phyloP scores from a whole-genome alignment of 2,329 filamentous ascomycete species.

The Penicillium verrucosum region DNA sequence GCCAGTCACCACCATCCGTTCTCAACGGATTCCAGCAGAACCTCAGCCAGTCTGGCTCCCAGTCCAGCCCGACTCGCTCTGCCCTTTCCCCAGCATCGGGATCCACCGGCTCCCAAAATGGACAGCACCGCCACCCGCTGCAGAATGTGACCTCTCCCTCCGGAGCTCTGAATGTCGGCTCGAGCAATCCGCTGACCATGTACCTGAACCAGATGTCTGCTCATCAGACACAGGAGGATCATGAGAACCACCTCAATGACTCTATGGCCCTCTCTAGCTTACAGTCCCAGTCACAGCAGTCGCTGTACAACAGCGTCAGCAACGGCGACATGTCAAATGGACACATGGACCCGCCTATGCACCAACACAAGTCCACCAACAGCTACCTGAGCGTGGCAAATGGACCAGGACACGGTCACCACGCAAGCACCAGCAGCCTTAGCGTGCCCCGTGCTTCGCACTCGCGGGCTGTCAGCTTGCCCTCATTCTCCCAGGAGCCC shows the following conservation, averaged over 20 bases:
- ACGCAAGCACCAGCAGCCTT: conserved; percentile 61
- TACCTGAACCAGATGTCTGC: conserved; percentile 76
- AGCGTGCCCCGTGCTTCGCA: conserved; percentile 57
- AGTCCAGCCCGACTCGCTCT: conserved; percentile 60
- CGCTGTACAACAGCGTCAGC: conserved; percentile 73
- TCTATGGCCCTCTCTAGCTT: conserved; percentile 42
- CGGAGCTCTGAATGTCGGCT: conserved; percentile 71
- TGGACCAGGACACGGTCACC: conserved; percentile 66
- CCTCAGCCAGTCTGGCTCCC: conserved; percentile 53
- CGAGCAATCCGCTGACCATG: conserved; percentile 86
- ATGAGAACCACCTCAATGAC: conserved; percentile 51
- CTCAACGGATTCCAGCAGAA: conserved; percentile 57
- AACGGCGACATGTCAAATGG: conserved; percentile 60
- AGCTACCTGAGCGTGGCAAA: conserved; percentile 55
- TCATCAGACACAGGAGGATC: conserved; percentile 66
- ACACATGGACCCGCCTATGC: conserved; percentile 46
- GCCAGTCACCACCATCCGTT: conserved; percentile 53
- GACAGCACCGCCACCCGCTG: conserved; percentile 58
- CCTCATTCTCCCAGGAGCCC: conserved; percentile 63
- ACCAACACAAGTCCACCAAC: conserved; percentile 62
- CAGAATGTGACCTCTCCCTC: conserved; percentile 58
- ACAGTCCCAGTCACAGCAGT: conserved; percentile 69
- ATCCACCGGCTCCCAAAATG: conserved; percentile 53
- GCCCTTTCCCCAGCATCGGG: conserved; percentile 53
- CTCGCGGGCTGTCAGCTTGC: conserved; percentile 84